Evolutionary conservation across 2,329 filamentous ascomycete genomes (phyloP).

Genomic region (Periconia sp.): DNA sequence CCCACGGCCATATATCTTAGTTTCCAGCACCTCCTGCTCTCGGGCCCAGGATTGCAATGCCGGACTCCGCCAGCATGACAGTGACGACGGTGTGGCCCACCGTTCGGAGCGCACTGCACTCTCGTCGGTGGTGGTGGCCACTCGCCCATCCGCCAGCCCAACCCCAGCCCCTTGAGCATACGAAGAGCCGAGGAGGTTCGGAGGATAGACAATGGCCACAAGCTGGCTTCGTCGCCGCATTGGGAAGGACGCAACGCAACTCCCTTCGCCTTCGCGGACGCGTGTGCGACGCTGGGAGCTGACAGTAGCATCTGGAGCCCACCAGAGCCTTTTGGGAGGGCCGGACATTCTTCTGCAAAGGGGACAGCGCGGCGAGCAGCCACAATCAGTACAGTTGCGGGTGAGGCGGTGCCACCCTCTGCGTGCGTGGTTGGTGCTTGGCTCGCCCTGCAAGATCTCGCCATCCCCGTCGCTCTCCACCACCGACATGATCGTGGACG

Average conservation of each 20-base stretch:
- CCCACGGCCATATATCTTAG: constrained; percentile 64
- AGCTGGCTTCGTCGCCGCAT: no score
- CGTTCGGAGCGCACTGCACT: constrained; percentile 6
- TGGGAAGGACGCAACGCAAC: constrained; percentile 14
- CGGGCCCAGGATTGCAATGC: constrained; percentile 64
- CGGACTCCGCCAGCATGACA: constrained; percentile 40
- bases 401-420: constrained; percentile 57
- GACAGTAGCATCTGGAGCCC: constrained; percentile 57
- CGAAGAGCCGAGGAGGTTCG: constrained; percentile 21
- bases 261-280: constrained; percentile 11
- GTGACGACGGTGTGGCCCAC: constrained; percentile 30
- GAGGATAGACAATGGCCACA: no score
- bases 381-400: constrained; percentile 61
- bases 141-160: constrained; percentile 20
- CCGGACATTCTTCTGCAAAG: constrained; percentile 12
- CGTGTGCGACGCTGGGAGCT: constrained; percentile 65
- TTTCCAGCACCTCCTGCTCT: constrained; percentile 59
- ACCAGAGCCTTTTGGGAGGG: not conserved
- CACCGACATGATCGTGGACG: constrained; percentile 47
- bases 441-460: constrained; percentile 53
- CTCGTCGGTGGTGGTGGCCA: no score
- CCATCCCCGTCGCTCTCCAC: constrained; percentile 60
- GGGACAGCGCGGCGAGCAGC: constrained; percentile 66
- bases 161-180: constrained; percentile 27
- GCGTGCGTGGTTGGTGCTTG: constrained; percentile 24